phyloP scores from a whole-genome alignment of 805 yeast genomes.

The Huiozyma naganishii region DNA sequence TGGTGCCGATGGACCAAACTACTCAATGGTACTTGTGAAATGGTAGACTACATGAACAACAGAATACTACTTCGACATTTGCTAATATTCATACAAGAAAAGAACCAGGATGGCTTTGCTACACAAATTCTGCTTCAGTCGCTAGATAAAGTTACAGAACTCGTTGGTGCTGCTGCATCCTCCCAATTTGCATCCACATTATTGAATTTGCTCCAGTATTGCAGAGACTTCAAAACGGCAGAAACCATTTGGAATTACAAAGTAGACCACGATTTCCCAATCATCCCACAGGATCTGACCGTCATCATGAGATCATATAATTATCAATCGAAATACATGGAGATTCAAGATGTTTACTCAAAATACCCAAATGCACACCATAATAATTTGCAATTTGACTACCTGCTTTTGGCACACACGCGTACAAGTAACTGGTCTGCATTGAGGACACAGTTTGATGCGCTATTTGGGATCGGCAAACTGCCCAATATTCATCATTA shows the following conservation, averaged over 20 bases:
- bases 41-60: slow-evolving; percentile 13
- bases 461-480: slow-evolving; percentile 41
- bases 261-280: slow-evolving; percentile 8
- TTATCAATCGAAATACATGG: slow-evolving; percentile 10
- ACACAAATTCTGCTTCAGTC: slow-evolving; percentile 1
- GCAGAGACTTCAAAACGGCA: slow-evolving; percentile 8
- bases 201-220: slow-evolving; percentile 12
- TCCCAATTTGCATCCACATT: slow-evolving; percentile 24
- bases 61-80: slow-evolving; percentile 11
- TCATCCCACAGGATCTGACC: slow-evolving; percentile 15
- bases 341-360: slow-evolving; percentile 30
- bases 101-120: neutral
- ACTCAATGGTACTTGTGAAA: slow-evolving; percentile 21
- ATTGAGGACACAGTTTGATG: slow-evolving; percentile 47
- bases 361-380: slow-evolving; percentile 32
- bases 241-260: slow-evolving; percentile 28
- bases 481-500: slow-evolving; percentile 47
- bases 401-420: slow-evolving; percentile 36
- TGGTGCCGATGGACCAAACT: slow-evolving; percentile 20
- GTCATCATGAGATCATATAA: slow-evolving; percentile 17
- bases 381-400: slow-evolving; percentile 36
- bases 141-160: slow-evolving; percentile 7
- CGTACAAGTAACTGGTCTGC: slow-evolving; percentile 39
- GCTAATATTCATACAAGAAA: slow-evolving; percentile 9
- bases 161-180: slow-evolving; percentile 14